Base-by-base conservation (phyloP, 495 filamentous ascomycete genomes). In the Penicillium taxi region DNA sequence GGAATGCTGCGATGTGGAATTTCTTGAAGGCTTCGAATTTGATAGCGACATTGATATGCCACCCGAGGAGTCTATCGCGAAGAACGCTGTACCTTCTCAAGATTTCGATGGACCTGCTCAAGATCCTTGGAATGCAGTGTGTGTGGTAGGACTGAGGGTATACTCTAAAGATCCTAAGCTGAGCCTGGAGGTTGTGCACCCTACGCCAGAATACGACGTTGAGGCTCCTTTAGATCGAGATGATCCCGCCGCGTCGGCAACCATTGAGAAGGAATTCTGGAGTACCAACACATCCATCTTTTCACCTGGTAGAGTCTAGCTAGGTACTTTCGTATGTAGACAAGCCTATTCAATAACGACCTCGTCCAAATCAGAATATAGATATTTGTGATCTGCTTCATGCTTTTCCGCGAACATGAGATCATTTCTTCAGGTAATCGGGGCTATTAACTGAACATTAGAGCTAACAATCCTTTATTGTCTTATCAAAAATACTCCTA, bases 111-210 rank as follows among this genome's bases (percentile, higher is more conserved):
- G 35, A 9, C 38, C 44, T 20, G 24, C 42, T 19, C 33, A 38
- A 19, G 74, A 89, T 32, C 82, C 84, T 1, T 94, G 87, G 87
- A 91, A 93, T 55, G 86, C 87, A 0, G 77, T 90, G 0, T 85
- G 77, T 27, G 83, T 89, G 2, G 74, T 91, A 0, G 86, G 86
- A 0, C 51, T 94, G 29, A 68, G 81, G 20, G 76, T 94, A 1
- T 91, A 86, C 55, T 78, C 63, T 16, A 71, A 77, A 49, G 75
- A 78, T 40, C 59, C 65, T 5, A 59, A 64, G 26, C 61, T 77
- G 19, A 63, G 56, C 14, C 58, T 80, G 17, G 62, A 78, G 45
- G 73, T 78, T 20, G 50, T 78, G 2, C 60, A 65, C 15, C 72
- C 75, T 17, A 66, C 68, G 27, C 69, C 69, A 17, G 66, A 70